Evolutionary conservation across 2,329 filamentous ascomycete genomes (phyloP).

Genomic region (Triangularia verruculosa): DNA sequence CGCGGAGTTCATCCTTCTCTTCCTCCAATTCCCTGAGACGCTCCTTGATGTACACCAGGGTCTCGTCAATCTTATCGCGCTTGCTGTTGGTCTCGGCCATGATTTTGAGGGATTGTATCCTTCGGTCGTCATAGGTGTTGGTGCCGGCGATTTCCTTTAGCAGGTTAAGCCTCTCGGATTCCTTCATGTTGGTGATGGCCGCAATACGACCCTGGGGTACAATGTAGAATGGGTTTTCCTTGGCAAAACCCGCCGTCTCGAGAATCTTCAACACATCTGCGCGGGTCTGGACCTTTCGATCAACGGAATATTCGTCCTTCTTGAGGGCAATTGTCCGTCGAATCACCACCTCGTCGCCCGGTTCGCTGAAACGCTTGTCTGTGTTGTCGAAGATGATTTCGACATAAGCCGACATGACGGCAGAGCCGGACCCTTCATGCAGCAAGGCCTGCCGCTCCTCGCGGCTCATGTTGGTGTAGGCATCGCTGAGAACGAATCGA

Average conservation of each 20-base stretch:
- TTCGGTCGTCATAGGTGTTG: constrained; percentile 90
- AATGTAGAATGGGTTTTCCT: constrained; percentile 98
- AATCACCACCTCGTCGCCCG: constrained; percentile 84
- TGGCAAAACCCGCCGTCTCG: constrained; percentile 93
- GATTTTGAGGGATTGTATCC: constrained; percentile 90
- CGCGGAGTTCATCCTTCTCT: constrained; percentile 92
- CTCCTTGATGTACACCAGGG: constrained; percentile 88
- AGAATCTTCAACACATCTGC: constrained; percentile 91
- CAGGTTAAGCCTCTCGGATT: constrained; percentile 81
- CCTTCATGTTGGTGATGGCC: constrained; percentile 97
- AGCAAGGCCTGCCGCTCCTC: constrained; percentile 93
- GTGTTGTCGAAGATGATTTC: constrained; percentile 99
- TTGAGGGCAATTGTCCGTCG: constrained; percentile 94
- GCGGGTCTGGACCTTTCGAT: constrained; percentile 94
- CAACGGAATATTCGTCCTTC: constrained; percentile 97
- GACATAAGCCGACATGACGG: constrained; percentile 99
- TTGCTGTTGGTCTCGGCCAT: constrained; percentile 97
- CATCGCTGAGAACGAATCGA: constrained; percentile 96
- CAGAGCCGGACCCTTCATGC: constrained; percentile 97
- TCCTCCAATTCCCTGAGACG: constrained; percentile 87
- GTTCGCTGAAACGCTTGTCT: constrained; percentile 91
- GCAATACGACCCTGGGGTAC: constrained; percentile 97
- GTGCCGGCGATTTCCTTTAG: constrained; percentile 98
- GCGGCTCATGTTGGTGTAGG: constrained; percentile 91
- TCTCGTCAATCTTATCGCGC: constrained; percentile 87